phyloP scores from a whole-genome alignment of 495 filamentous ascomycete species.

The Cercophora samala region DNA sequence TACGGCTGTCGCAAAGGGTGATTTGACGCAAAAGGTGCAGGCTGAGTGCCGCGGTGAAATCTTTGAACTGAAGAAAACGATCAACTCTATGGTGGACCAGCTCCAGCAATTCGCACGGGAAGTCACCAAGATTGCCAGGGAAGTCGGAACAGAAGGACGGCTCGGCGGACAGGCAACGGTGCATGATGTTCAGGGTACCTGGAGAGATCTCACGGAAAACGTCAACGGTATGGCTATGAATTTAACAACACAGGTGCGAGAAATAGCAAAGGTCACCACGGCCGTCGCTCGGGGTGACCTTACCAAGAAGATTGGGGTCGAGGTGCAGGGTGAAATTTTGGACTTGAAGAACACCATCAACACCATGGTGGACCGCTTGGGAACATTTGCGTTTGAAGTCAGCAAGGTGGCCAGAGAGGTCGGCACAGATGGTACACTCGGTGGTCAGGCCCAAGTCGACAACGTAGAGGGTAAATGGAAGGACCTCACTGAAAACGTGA shows the following conservation, averaged over 20 bases:
- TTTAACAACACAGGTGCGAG: slow-evolving; percentile 94
- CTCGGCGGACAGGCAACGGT: slow-evolving; percentile 95
- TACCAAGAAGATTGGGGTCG: slow-evolving; percentile 92
- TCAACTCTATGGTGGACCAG: slow-evolving; percentile 99
- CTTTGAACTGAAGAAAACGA: slow-evolving; percentile 89
- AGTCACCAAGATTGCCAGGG: slow-evolving; percentile 95
- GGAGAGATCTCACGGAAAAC: slow-evolving; percentile 95
- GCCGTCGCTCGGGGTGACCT: slow-evolving; percentile 94
- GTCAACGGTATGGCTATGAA: slow-evolving; percentile 99
- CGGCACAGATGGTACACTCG: slow-evolving; percentile 93
- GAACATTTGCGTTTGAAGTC: slow-evolving; percentile 96
- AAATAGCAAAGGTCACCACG: slow-evolving; percentile 97
- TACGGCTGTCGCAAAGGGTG: slow-evolving; percentile 94
- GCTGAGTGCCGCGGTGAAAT: slow-evolving; percentile 97
- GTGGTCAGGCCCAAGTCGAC: slow-evolving; percentile 93
- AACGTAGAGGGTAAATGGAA: slow-evolving; percentile 99
- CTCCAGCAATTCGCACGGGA: slow-evolving; percentile 94
- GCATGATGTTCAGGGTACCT: slow-evolving; percentile 95
- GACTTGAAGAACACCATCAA: slow-evolving; percentile 98
- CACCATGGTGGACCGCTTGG: slow-evolving; percentile 96
- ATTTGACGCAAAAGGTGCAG: slow-evolving; percentile 94
- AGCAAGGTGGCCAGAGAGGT: slow-evolving; percentile 98
- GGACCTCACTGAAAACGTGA: slow-evolving; percentile 94
- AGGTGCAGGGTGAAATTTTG: slow-evolving; percentile 93
- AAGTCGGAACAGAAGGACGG: slow-evolving; percentile 94